These are phyloP conservation scores for Dipodascus albidus DNA, from an alignment of 805 yeast species.

Conservation along the genomic window DNA sequence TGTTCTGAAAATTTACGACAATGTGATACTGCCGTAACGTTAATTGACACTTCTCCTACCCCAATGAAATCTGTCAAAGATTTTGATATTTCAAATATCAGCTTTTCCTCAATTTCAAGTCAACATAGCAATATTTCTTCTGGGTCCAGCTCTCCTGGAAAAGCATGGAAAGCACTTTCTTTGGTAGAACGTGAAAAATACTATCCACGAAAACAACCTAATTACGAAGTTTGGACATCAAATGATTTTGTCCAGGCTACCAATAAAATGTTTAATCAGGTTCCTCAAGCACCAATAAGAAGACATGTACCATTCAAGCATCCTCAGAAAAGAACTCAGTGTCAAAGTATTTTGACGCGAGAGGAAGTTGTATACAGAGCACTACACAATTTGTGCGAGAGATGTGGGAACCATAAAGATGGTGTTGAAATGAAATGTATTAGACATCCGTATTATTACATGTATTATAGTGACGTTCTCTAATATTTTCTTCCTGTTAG, in stretches of 20 bases:
- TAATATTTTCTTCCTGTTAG: neutral
- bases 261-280: neutral
- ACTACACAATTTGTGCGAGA: neutral
- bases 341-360: neutral
- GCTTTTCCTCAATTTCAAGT: too few relatives aligned
- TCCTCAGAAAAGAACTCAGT: neutral
- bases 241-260: neutral
- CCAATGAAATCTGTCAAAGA: neutral
- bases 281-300: neutral
- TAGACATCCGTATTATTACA: neutral
- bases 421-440: neutral
- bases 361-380: neutral
- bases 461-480: neutral
- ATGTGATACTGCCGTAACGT: neutral
- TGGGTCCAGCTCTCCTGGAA: neutral
- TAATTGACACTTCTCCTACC: neutral
- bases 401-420: neutral
- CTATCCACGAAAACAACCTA: neutral
- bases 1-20: neutral
- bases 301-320: neutral
- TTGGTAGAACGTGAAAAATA: neutral
- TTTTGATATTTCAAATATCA: too few relatives aligned
- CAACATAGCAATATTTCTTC: too few relatives aligned
- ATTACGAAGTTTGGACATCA: neutral
- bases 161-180: neutral